Base-by-base conservation (phyloP, 140 eudicot genomes). In the Stevia rebaudiana region DNA sequence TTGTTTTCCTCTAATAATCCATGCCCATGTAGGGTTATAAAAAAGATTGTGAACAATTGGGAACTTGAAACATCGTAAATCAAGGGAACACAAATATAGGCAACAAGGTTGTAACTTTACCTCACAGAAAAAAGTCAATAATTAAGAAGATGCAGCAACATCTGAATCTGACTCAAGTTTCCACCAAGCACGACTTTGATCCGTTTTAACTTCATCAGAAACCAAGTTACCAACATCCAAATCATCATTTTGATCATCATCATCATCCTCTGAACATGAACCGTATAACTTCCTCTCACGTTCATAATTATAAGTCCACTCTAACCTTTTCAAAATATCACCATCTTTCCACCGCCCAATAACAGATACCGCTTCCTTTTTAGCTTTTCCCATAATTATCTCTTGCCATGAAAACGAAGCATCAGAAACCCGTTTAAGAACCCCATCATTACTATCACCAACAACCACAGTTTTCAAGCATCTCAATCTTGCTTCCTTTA, bases 381-480 rank as follows among this genome's bases (percentile, higher is more conserved):
- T 92, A 23, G 94, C 96, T 80, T 83, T 88, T 51, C 95, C 96
- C 70, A 79, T 58, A 61, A 88, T 78, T 3, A 92, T 76, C 58
- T 92, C 95, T 74, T 88, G 71, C 98, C 96, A 92, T 4, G 98
- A 92, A 57, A 72, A 88, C 2, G 90, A 54, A 40, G 87, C 84
- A 81, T 88, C 96, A 0, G 95, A 81, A 67, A 61, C 76, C 80
- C 95, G 76, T 58, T 83, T 88, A 9, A 88, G 85, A 15, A 63
- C 78, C 63, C 94, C 96, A 12, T 80, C 86, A 59, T 76, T 68
- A 40, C 11, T 48, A 79, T 88, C 94, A n/a, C 96, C 96, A 11
- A 92, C 95, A 39, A 85, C 90, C n/a, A n/a, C n/a, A 2, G 96
- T 92, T 72, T 78, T 88, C 78, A 88, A 72, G 68, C 98, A 83